Evolutionary conservation across 257 asterid species (phyloP).

Genomic region (Nicotiana sylvestris): DNA sequence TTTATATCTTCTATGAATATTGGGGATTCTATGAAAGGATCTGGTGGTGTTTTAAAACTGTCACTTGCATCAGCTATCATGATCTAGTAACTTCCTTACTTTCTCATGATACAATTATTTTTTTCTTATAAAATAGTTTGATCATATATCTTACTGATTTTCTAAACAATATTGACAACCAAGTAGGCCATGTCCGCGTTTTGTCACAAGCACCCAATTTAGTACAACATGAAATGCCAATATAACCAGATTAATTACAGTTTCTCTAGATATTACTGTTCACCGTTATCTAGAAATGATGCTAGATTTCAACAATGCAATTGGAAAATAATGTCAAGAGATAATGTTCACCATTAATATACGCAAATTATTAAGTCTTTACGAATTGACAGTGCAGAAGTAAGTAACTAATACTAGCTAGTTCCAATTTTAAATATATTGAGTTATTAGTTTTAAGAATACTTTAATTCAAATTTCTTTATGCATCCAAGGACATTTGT

Average conservation of each 20-base stretch:
- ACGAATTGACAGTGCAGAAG: conserved; percentile 44
- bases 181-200: conserved; percentile 42
- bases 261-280: too few relatives aligned
- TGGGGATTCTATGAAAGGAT: too few relatives aligned
- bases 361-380: too few relatives aligned
- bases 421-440: neutral
- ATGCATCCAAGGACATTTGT: neutral
- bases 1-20: too few relatives aligned
- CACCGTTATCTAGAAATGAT: too few relatives aligned
- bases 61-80: conserved; percentile 83
- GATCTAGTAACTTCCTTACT: conserved; percentile 52
- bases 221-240: conserved; percentile 56
- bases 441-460: neutral
- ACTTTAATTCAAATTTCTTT: neutral
- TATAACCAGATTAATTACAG: conserved; percentile 30
- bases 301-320: too few relatives aligned
- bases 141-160: neutral
- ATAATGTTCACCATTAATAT: too few relatives aligned
- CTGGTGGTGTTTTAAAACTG: conserved; percentile 46
- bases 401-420: conserved; percentile 27
- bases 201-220: conserved; percentile 57
- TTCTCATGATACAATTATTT: too few relatives aligned
- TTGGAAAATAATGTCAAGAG: too few relatives aligned
- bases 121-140: too few relatives aligned
- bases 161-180: conserved; percentile 37